Percentiles rank a stretch among this genome's conserved stretches.
These are phyloP conservation scores for Russula compacta DNA, from an alignment of 768 basidiomycete species.

Conservation along the genomic window DNA sequence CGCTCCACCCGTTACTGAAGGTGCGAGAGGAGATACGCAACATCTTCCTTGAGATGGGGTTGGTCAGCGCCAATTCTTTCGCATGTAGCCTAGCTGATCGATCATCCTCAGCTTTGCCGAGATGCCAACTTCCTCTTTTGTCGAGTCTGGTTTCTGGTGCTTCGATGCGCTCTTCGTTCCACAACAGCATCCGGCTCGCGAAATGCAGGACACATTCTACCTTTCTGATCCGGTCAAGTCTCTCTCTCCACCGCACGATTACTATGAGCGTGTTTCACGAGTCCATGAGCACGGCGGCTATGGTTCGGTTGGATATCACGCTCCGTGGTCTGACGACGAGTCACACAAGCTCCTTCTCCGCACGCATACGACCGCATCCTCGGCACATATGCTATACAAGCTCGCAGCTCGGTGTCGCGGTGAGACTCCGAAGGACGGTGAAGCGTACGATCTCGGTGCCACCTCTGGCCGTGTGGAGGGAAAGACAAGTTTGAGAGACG, in stretches of 20 bases:
- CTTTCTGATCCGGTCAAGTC: constrained; percentile 83
- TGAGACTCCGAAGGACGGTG: constrained; percentile 38
- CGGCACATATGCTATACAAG: constrained; percentile 88
- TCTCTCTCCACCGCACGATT: constrained; percentile 65
- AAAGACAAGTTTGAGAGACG: constrained; percentile 32
- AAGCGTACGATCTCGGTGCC: constrained; percentile 16
- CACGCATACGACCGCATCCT: constrained; percentile 95
- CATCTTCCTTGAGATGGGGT: constrained; percentile 99
- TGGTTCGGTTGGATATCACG: constrained; percentile 93
- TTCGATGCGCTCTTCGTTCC: constrained; percentile 98
- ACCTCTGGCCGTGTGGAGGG: constrained; percentile 34
- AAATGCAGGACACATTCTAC: constrained; percentile 98
- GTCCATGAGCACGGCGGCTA: constrained; percentile 84
- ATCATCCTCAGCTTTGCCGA: constrained; percentile 70
- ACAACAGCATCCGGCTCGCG: constrained; percentile 97
- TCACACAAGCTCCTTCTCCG: constrained; percentile 86
- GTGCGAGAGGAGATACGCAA: constrained; percentile 95
- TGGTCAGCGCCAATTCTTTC: constrained; percentile 21
- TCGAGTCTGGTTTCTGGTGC: constrained; percentile 99
- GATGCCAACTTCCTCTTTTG: constrained; percentile 94
- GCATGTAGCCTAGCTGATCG: neutral
- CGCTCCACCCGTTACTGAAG: constrained; percentile 92
- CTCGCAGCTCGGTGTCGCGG: constrained; percentile 79
- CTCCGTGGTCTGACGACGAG: constrained; percentile 91
- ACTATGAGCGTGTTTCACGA: constrained; percentile 75